Base-by-base conservation (phyloP, 192 early-diverging fungal genomes). In the Radiomyces spectabilis region DNA sequence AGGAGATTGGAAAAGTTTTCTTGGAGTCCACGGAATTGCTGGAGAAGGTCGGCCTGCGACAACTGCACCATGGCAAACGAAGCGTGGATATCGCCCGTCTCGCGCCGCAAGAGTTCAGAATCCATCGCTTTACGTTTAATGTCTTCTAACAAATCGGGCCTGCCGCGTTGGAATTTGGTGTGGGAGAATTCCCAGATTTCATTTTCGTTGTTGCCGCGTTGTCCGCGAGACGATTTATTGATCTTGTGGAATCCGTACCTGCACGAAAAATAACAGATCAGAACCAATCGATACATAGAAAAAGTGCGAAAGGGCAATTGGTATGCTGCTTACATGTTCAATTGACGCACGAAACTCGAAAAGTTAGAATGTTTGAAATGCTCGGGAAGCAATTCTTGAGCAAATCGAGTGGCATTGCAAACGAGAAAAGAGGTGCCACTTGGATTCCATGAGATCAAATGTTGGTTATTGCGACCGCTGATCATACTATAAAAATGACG, bases 321-420 rank as follows among this genome's bases (percentile, higher is more conserved):
- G n/a, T n/a, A n/a, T n/a, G n/a, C n/a, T n/a, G 73, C 78, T 65
- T 99, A 95, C 87, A 94, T 86, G 68, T 95, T 95, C 8, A 94
- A 76, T 61, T 95, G 93, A 24, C 92, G 82, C 1, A 94, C 92
- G 81, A 94, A 95, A 37, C 79, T 84, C 10, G 88, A 82, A 59
- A 94, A 93, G 52, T 94, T 94, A 63, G 77, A 85, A 73, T 95
- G 93, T 69, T 95, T 95, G 67, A 94, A 95, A 55, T 85, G 85
- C 18, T 72, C 73, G 13, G 93, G 92, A 22, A 95, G 70, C 18
- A 95, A 80, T 40, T 85, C 78, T 42, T 86, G 81, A 4, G 88
- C 78, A 73, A 95, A 91, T 24, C 86, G 87, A n/a, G 77, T 77
- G 35, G 84, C 79, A 59, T 83, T 85, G 59, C 77, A 82, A 45